Evolutionary conservation across 306 rosid species (phyloP).

Genomic region (Trichosanthes cucumerina): DNA sequence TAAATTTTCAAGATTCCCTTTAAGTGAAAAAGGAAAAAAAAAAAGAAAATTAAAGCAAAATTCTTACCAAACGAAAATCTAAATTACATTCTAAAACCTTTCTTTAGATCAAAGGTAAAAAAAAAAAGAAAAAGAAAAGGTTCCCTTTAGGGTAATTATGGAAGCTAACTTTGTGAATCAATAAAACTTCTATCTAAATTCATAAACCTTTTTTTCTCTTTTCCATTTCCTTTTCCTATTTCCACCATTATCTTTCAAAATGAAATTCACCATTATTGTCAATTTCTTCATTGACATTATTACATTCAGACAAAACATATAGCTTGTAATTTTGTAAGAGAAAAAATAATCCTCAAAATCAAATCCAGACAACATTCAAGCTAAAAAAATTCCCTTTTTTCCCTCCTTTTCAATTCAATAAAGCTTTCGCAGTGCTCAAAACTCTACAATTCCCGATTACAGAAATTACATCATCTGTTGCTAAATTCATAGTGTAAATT

Average conservation of each 20-base stretch:
- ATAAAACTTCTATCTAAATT: too few species aligned
- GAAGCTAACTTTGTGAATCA: too few species aligned
- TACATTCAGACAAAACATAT: not conserved
- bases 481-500: conserved; percentile 45
- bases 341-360: not conserved
- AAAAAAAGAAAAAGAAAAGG: too few species aligned
- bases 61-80: too few species aligned
- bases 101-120: too few species aligned
- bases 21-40: too few species aligned
- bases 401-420: conserved; percentile 33
- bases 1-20: too few species aligned
- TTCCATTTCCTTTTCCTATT: not conserved
- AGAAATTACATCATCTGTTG: conserved; percentile 34
- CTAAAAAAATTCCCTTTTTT: not conserved
- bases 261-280: not conserved
- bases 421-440: conserved; percentile 41
- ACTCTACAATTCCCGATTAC: conserved; percentile 83
- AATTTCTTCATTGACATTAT: not conserved
- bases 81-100: too few species aligned
- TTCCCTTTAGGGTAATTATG: too few species aligned
- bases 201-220: too few species aligned
- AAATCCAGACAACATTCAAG: not conserved
- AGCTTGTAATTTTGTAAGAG: conserved; percentile 1
- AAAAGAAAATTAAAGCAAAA: too few species aligned
- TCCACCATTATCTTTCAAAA: not conserved